Conservation (phyloP, 306 rosid species). For the Delonix regia region DNA sequence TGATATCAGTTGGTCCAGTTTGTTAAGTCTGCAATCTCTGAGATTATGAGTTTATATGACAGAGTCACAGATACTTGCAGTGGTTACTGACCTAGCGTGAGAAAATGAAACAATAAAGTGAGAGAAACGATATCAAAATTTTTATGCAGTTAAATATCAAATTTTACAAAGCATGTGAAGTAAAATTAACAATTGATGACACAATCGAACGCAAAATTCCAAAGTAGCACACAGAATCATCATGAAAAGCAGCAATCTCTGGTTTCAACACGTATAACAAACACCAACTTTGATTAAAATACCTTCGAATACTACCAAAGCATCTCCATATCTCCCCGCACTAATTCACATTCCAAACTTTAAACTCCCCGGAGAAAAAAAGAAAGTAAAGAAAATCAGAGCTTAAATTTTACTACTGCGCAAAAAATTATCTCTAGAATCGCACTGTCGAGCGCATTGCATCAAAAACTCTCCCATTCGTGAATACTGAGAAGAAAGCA, state of each 20-base stretch:
- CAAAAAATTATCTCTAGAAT: slow-evolving; percentile 11
- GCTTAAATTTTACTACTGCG: neutral
- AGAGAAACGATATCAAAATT: neutral
- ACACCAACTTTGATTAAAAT: neutral
- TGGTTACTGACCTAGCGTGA: neutral
- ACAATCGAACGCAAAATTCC: neutral
- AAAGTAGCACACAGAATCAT: slow-evolving; percentile 7
- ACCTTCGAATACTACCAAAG: neutral
- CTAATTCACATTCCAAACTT: neutral
- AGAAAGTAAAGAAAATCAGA: neutral
- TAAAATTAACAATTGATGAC: slow-evolving; percentile 1
- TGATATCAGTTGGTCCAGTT: neutral
- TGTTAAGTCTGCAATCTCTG: neutral
- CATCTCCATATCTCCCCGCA: neutral
- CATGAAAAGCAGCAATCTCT: neutral
- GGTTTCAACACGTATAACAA: neutral
- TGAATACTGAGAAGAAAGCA: neutral
- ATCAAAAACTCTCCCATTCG: neutral
- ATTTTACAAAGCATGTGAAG: slow-evolving; percentile 6
- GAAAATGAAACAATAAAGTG: neutral
- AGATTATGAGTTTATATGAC: neutral
- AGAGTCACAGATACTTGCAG: neutral
- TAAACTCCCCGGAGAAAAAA: neutral
- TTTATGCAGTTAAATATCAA: neutral
- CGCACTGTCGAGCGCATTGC: neutral